These are phyloP conservation scores for Vanilla planifolia DNA, from an alignment of 106 monocot genomes.

Conservation along the genomic window DNA sequence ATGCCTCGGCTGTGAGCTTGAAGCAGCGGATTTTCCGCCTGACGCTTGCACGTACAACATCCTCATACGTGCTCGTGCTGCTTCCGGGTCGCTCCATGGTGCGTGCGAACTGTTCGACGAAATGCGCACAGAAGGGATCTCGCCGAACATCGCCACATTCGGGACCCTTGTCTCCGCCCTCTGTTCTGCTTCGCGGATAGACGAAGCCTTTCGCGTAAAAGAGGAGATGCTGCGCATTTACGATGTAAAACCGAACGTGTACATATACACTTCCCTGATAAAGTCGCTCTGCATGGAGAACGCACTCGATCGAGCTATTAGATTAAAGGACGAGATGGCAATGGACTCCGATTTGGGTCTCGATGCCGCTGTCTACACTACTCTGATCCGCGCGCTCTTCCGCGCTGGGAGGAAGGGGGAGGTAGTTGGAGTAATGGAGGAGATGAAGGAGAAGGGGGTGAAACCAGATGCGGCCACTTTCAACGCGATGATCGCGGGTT, in stretches of 20 bases:
- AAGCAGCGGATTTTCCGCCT: slow-evolving; percentile 12
- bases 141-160: slow-evolving; percentile 41
- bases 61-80: slow-evolving; percentile 20
- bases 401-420: slow-evolving; percentile 43
- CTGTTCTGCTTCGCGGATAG: slow-evolving; percentile 25
- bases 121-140: slow-evolving; percentile 43
- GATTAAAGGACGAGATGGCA: slow-evolving; percentile 48
- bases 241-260: slow-evolving; percentile 38
- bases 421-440: slow-evolving; percentile 50
- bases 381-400: slow-evolving; percentile 54
- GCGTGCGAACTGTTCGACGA: slow-evolving; percentile 64
- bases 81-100: slow-evolving; percentile 3
- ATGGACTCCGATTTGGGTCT: slow-evolving; percentile 19
- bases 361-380: slow-evolving; percentile 56
- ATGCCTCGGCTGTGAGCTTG: slow-evolving; percentile 15
- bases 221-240: slow-evolving; percentile 31
- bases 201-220: slow-evolving; percentile 43
- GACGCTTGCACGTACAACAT: slow-evolving; percentile 62
- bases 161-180: slow-evolving; percentile 51
- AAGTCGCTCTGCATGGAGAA: slow-evolving; percentile 40
- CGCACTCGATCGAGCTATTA: slow-evolving; percentile 39
- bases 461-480: slow-evolving; percentile 44
- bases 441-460: slow-evolving; percentile 54
- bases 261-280: slow-evolving; percentile 58
- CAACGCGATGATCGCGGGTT: slow-evolving; percentile 80